Evolutionary conservation across 2,329 filamentous ascomycete genomes (phyloP).

Genomic region (Sphaceloma murrayae): DNA sequence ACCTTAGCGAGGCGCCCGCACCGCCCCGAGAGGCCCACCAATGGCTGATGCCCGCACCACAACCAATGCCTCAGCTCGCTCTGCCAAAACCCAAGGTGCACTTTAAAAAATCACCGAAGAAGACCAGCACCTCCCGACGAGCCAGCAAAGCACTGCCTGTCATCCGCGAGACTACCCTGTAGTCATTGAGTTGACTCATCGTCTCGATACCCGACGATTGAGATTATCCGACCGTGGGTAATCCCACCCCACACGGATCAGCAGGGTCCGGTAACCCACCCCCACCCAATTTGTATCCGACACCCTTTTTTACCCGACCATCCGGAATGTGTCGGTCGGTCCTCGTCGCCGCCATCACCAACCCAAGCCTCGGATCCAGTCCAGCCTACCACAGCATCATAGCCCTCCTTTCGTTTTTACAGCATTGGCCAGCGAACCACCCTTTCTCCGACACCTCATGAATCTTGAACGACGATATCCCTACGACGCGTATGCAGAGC

Average conservation of each 20-base stretch:
- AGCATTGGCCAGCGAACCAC: not conserved
- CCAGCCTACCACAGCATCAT: too few relatives aligned
- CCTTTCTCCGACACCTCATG: not conserved
- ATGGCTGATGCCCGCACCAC: constrained; percentile 21
- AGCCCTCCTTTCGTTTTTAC: too few relatives aligned
- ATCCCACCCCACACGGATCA: constrained; percentile 1
- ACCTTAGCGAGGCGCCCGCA: constrained; percentile 27
- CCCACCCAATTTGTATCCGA: too few relatives aligned
- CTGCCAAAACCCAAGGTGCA: constrained; percentile 2
- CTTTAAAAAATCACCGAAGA: constrained; percentile 14
- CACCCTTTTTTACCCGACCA: too few relatives aligned
- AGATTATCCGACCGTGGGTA: constrained; percentile 2
- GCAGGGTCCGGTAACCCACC: not conserved
- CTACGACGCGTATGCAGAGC: constrained; percentile 11
- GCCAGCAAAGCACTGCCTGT: constrained; percentile 13
- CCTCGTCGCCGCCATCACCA: too few relatives aligned
- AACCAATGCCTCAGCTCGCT: constrained; percentile 3
- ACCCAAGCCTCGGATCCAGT: too few relatives aligned
- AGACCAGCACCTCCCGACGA: constrained; percentile 7
- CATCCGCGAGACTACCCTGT: constrained; percentile 14
- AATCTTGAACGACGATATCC: constrained; percentile 3
- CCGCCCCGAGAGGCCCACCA: constrained; percentile 28
- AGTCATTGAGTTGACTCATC: not conserved
- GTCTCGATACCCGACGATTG: not conserved
- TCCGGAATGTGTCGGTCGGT: too few relatives aligned